Percentiles rank a stretch among this genome's conserved stretches.
Conservation (phyloP, 129 eudicot genomes). For the Logfia minima region DNA sequence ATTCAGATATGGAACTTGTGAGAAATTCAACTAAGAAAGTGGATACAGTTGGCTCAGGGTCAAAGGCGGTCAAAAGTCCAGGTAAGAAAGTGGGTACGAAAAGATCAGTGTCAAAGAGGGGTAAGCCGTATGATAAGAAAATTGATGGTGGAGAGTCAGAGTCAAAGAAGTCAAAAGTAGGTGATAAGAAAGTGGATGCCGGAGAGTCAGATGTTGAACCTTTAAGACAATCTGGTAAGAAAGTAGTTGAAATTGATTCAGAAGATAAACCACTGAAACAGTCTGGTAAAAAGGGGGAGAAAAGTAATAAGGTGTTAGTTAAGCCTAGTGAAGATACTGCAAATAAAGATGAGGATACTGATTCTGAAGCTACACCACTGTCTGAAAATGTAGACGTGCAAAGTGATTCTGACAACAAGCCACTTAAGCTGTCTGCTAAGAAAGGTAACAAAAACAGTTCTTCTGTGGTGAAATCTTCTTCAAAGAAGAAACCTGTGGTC, state of each 20-base stretch:
- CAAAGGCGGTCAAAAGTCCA: not conserved
- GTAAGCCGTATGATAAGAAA: slow-evolving; percentile 29
- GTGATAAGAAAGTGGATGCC: slow-evolving; percentile 26
- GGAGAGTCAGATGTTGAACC: slow-evolving; percentile 18
- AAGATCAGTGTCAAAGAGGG: slow-evolving; percentile 24
- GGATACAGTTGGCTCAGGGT: slow-evolving; percentile 1
- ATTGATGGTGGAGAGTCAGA: slow-evolving; percentile 21
- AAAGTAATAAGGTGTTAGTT: slow-evolving; percentile 28
- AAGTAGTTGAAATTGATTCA: slow-evolving; percentile 40
- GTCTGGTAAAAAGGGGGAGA: slow-evolving; percentile 39
- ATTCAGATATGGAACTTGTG: not conserved
- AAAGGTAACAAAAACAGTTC: slow-evolving; percentile 38
- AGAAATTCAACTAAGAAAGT: not conserved
- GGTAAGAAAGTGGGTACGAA: not conserved
- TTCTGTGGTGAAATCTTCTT: slow-evolving; percentile 36
- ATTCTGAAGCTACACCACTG: slow-evolving; percentile 38
- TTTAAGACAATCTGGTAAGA: slow-evolving; percentile 30
- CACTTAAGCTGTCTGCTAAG: slow-evolving; percentile 37
- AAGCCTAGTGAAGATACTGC: slow-evolving; percentile 33
- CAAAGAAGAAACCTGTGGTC: slow-evolving; percentile 35
- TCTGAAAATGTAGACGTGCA: slow-evolving; percentile 32
- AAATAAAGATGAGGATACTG: slow-evolving; percentile 36
- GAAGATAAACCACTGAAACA: slow-evolving; percentile 38
- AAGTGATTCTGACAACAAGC: slow-evolving; percentile 50
- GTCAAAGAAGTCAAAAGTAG: slow-evolving; percentile 26